phyloP scores from a whole-genome alignment of 2,329 filamentous ascomycete genomes.

The Sclerotinia minor region DNA sequence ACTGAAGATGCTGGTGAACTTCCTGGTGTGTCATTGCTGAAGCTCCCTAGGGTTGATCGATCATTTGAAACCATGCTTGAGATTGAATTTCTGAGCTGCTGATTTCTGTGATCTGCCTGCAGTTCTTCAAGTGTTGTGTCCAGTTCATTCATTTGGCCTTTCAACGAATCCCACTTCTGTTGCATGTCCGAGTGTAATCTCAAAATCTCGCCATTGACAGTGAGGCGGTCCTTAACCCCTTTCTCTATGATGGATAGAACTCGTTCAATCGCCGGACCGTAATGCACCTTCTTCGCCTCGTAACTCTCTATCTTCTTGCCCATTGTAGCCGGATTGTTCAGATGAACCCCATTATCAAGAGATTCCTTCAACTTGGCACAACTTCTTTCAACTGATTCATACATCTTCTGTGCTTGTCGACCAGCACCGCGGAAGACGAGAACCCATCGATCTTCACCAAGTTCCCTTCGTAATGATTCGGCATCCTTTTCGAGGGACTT shows the following conservation, averaged over 20 bases:
- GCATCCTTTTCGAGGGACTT: constrained; percentile 87
- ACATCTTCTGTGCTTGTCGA: constrained; percentile 92
- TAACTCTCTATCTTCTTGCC: constrained; percentile 88
- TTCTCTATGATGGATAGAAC: constrained; percentile 92
- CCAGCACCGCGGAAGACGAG: constrained; percentile 92
- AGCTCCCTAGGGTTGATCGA: constrained; percentile 51
- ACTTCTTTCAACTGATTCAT: constrained; percentile 88
- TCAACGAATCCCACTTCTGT: constrained; percentile 74
- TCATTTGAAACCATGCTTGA: constrained; percentile 71
- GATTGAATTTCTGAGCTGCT: constrained; percentile 86
- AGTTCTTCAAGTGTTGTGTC: constrained; percentile 75
- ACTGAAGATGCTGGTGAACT: constrained; percentile 68
- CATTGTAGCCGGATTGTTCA: constrained; percentile 68
- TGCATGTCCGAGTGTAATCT: constrained; percentile 84
- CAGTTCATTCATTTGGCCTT: constrained; percentile 74
- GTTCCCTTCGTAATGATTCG: constrained; percentile 81
- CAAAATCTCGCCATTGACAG: constrained; percentile 93
- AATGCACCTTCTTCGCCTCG: constrained; percentile 92
- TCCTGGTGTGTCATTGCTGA: constrained; percentile 48
- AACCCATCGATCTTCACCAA: constrained; percentile 95
- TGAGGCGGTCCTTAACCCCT: constrained; percentile 92
- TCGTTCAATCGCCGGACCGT: constrained; percentile 87
- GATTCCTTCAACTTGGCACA: constrained; percentile 78
- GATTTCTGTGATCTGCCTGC: constrained; percentile 59
- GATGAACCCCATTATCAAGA: constrained; percentile 71